Conservation (phyloP, 768 basidiomycete species). For the Pisolithus sp. region DNA sequence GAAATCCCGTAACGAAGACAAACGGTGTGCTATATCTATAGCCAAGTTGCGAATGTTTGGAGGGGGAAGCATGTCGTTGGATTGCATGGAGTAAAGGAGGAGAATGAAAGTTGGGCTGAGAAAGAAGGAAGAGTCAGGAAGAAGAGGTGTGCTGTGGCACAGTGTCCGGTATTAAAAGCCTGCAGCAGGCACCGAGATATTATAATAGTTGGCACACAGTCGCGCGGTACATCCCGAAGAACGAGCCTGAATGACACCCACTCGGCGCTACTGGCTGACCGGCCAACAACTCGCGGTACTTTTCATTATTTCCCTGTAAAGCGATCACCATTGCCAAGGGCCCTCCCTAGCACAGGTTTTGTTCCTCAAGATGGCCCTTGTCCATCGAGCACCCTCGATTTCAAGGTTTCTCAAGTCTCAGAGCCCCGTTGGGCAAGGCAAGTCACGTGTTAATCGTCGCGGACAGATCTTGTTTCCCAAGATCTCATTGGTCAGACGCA, state of each 20-base stretch:
- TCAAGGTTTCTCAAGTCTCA: background rate
- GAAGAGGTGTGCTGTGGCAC: conserved; percentile 23
- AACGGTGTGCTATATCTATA: conserved; percentile 22
- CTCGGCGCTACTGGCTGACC: no score
- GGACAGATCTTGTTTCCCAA: background rate
- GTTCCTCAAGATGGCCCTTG: background rate
- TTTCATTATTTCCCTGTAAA: background rate
- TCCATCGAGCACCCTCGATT: background rate
- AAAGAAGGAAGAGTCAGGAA: conserved; percentile 10
- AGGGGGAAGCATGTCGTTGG: conserved; percentile 8
- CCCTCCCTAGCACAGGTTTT: background rate
- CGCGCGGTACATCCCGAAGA: conserved; percentile 30
- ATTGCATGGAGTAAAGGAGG: conserved; percentile 1
- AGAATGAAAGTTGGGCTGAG: conserved; percentile 7
- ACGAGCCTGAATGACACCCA: background rate
- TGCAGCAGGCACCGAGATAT: conserved; percentile 11
- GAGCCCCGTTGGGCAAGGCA: background rate
- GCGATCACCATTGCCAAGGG: background rate
- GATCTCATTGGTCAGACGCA: background rate
- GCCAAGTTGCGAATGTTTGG: conserved; percentile 20
- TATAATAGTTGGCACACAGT: conserved; percentile 13
- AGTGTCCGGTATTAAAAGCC: conserved; percentile 10
- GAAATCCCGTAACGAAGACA: conserved; percentile 26
- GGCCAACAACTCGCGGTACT: background rate
- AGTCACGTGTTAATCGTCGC: background rate